Evolutionary conservation across 805 yeast species (phyloP), one percentile per base, ranked within the genome.

Genomic region (Cyberlindnera saturnus): DNA sequence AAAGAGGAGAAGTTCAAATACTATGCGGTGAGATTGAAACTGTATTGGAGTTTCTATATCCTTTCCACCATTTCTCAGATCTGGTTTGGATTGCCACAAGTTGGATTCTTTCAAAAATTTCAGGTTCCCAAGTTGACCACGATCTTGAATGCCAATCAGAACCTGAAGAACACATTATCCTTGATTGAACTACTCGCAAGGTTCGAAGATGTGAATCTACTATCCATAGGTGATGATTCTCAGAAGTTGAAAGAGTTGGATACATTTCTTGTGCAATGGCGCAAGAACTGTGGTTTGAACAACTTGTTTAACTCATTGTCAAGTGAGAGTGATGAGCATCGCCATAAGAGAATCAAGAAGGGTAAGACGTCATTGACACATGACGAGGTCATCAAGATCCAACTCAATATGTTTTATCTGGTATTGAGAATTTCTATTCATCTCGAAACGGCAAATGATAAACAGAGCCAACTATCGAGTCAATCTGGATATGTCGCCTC

Each of bases 41-140:
- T 73, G 9, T 73, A 63, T 46, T 72, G 77, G 77, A 64, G 68
- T 43, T 66, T 60, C 45, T 61, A 61, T 33, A 62, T 68, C n/a
- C 51, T 71, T 23, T 48, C 53, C n/a, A 44, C 45, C 13, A 36
- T 53, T 15, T 45, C 61, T 34, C 40, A 47, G 32, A 34, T 45
- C 32, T 38, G 44, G 33, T 54, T 49, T 48, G 62, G 62, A 7
- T 39, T 56, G 32, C 55, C 60, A 34, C 54, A 53, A 16, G 40
- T 48, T 42, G 49, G 46, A 3, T 51, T 56, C 40, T 55, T 55
- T 23, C 50, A 50, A 8, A 44, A 47, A 19, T 47, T 49, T 32
- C 55, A 51, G 13, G 69, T 73, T 17, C 60, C 63, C 31, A 55
- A 64, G 34, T 50, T 71, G 29, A 65, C 61, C 17, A 58, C 65